Evolutionary conservation across 768 basidiomycete species (phyloP), one percentile per base, ranked within the genome.

Genomic region (Pleurotus ostreatus): DNA sequence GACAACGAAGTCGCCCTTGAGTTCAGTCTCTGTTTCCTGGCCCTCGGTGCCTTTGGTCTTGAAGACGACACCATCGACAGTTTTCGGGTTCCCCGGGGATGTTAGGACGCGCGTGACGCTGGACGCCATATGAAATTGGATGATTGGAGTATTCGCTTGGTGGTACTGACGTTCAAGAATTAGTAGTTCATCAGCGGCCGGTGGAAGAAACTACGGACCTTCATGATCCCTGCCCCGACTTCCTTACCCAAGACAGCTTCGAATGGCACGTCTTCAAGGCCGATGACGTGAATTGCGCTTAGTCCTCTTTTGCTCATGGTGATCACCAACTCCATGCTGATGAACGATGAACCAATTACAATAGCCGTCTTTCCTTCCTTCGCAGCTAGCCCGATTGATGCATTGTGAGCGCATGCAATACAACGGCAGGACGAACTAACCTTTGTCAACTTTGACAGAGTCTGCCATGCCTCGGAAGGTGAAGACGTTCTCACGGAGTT

Each of bases 251-350:
- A 78, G 34, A 94, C 79, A n/a, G 70, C 66, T 65, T 92, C 85
- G 66, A 95, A 94, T 0, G 94, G 94, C 58, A 78, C 78, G 53
- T 85, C 79, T 62, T 89, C 88, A 84, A 85, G 86, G 1, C 92
- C 93, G 53, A 97, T 81, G 58, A 96, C 85, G 59, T 90, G 85
- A 44, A 94, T 85, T 26, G 86, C 88, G 11, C 87, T 87, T 18
- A 92, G 84, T 61, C 88, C 86, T 53, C 88, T 84, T 62, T 84
- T 84, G 6, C 82, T 69, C 2, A 89, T 70, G 0, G 91, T 88
- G n/a, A 75, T 78, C 5, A 92, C 91, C n/a, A 93, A 75, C 68
- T 94, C 91, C 92, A 97, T 92, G 55, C 88, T 84, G 63, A 97
- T 97, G 74, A 95, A 97, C 12, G 88, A 91, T 49, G 85, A 88